Evolutionary conservation across 176 grass and related monocot genomes (phyloP).

Genomic region (Dactylis glomerata): DNA sequence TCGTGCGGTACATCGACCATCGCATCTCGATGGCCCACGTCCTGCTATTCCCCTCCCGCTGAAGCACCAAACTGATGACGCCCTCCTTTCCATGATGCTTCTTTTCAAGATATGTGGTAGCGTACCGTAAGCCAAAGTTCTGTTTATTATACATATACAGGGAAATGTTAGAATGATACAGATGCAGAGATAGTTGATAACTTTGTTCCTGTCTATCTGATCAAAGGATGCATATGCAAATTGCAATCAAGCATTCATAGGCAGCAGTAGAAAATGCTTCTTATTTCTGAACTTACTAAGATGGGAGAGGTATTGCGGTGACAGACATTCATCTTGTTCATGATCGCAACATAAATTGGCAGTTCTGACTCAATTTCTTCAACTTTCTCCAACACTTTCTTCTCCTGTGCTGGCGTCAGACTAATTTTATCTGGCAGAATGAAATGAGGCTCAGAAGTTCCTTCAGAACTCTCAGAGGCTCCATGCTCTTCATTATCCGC

Average conservation of each 20-base stretch:
- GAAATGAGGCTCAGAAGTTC: not conserved
- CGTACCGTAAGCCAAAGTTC: not conserved
- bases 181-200: not conserved
- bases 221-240: not conserved
- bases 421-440: not conserved
- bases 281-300: not conserved
- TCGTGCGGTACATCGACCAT: not conserved
- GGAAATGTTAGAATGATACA: not conserved
- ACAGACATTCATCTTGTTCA: constrained; percentile 18
- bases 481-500: not conserved
- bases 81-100: not conserved
- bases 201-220: not conserved
- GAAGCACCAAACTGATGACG: not conserved
- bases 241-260: not conserved
- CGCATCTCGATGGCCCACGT: not conserved
- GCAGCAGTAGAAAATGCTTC: not conserved
- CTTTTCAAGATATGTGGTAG: not conserved
- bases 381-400: constrained; percentile 22
- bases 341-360: constrained; percentile 29
- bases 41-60: not conserved
- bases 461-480: not conserved
- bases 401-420: constrained; percentile 30
- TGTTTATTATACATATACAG: not conserved
- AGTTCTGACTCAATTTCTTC: not conserved
- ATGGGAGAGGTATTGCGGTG: not conserved